A percentile compares a stretch with the other conserved stretches of the same genome.
Evolutionary conservation across 306 rosid species (phyloP).

Genomic region (Prosopis cineraria): DNA sequence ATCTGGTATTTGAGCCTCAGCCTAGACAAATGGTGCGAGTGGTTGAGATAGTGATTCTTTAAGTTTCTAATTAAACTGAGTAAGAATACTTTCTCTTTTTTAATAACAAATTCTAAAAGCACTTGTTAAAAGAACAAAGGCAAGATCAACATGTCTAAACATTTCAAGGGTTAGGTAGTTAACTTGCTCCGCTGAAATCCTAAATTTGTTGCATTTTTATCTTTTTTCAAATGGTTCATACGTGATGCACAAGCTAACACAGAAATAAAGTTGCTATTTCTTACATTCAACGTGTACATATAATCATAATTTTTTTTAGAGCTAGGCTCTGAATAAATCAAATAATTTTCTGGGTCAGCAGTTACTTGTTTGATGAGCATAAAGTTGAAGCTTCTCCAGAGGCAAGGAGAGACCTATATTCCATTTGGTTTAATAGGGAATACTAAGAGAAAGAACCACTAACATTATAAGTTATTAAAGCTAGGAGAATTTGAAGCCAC

Average conservation of each 20-base stretch:
- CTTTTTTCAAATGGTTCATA: not conserved
- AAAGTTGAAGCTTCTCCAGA: not conserved
- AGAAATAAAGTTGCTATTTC: not conserved
- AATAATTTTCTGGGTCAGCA: not conserved
- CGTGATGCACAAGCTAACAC: not conserved
- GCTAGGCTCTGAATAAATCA: not conserved
- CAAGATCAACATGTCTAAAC: not conserved
- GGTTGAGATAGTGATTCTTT: too few relatives aligned
- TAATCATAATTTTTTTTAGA: not conserved
- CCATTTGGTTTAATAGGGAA: not conserved
- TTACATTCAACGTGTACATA: not conserved
- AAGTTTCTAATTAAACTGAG: too few relatives aligned
- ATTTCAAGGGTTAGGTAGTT: not conserved
- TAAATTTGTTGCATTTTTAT: not conserved
- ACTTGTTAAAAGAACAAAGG: not conserved
- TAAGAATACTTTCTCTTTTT: too few relatives aligned
- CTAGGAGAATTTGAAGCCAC: not conserved
- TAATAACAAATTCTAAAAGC: not conserved
- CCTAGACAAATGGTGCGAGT: too few relatives aligned
- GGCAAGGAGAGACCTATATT: not conserved
- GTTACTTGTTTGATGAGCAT: not conserved
- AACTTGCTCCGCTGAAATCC: not conserved
- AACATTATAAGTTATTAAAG: not conserved
- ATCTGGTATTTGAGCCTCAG: not conserved
- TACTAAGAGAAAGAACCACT: not conserved